Conservation (phyloP, 2,329 filamentous ascomycete genomes). For the Didymellaceae sp. region DNA sequence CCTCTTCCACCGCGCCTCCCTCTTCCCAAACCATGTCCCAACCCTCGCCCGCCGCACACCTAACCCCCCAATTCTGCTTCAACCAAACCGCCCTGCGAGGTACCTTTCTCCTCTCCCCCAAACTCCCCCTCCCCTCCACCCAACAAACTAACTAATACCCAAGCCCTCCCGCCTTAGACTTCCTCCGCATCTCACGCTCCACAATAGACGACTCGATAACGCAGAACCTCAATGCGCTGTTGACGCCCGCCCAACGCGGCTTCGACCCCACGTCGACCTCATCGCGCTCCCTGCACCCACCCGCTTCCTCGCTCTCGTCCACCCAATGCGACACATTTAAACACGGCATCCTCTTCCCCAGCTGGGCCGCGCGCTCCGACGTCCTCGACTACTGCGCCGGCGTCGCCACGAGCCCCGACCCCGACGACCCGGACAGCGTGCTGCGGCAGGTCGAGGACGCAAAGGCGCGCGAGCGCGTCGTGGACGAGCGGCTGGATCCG, state of each 20-base stretch:
- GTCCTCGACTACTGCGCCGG: conserved; percentile 88
- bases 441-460: conserved; percentile 73
- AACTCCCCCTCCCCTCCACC: too few relatives aligned
- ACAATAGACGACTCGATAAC: conserved; percentile 92
- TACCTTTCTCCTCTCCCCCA: conserved; percentile 25
- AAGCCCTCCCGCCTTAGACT: conserved; percentile 68
- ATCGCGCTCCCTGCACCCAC: conserved; percentile 60
- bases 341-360: conserved; percentile 79
- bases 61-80: conserved; percentile 60
- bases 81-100: conserved; percentile 58
- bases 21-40: conserved; percentile 48
- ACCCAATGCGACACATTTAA: conserved; percentile 75
- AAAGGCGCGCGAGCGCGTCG: conserved; percentile 72
- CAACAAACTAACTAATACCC: conserved; percentile 48
- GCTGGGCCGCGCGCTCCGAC: conserved; percentile 83
- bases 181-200: conserved; percentile 82
- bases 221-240: conserved; percentile 88
- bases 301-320: conserved; percentile 62
- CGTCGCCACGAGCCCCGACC: conserved; percentile 86
- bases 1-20: conserved; percentile 12
- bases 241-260: conserved; percentile 72
- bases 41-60: conserved; percentile 47
- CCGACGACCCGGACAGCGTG: conserved; percentile 79
- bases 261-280: conserved; percentile 85
- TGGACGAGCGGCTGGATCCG: conserved; percentile 90